phyloP scores from a whole-genome alignment of 2,329 filamentous ascomycete genomes.

The Fusarium bulbicola region DNA sequence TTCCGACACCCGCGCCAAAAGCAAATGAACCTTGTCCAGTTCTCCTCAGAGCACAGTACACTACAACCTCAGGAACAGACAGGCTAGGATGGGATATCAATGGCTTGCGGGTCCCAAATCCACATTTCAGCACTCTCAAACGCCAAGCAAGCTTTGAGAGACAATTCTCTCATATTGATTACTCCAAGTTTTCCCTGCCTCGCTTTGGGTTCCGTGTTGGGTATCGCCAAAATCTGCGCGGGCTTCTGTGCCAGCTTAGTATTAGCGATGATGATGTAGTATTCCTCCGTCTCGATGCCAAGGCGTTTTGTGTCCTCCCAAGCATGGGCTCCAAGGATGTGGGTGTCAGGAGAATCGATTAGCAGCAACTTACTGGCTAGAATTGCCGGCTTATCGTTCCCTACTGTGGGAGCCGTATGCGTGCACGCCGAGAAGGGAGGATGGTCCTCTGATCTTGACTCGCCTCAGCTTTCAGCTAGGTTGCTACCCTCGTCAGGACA shows the following conservation, averaged over 20 bases:
- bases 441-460: slow-evolving; percentile 16
- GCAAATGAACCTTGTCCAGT: slow-evolving; percentile 21
- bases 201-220: neutral
- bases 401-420: slow-evolving; percentile 10
- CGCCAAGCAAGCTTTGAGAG: slow-evolving; percentile 17
- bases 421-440: slow-evolving; percentile 18
- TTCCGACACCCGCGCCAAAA: slow-evolving; percentile 33
- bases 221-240: neutral
- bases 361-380: neutral
- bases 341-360: neutral
- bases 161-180: slow-evolving; percentile 8
- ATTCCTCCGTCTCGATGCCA: slow-evolving; percentile 7
- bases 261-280: neutral
- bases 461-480: slow-evolving; percentile 22
- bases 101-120: slow-evolving; percentile 9
- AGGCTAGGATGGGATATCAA: slow-evolving; percentile 1
- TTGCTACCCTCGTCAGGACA: slow-evolving; percentile 13
- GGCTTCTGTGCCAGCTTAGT: neutral
- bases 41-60: neutral
- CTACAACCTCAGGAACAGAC: slow-evolving; percentile 15
- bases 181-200: neutral
- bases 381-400: slow-evolving; percentile 34
- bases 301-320: slow-evolving; percentile 6
- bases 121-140: slow-evolving; percentile 24
- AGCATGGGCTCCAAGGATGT: slow-evolving; percentile 1